phyloP scores from a whole-genome alignment of 2,329 filamentous ascomycete species.

The Chalara sp. region DNA sequence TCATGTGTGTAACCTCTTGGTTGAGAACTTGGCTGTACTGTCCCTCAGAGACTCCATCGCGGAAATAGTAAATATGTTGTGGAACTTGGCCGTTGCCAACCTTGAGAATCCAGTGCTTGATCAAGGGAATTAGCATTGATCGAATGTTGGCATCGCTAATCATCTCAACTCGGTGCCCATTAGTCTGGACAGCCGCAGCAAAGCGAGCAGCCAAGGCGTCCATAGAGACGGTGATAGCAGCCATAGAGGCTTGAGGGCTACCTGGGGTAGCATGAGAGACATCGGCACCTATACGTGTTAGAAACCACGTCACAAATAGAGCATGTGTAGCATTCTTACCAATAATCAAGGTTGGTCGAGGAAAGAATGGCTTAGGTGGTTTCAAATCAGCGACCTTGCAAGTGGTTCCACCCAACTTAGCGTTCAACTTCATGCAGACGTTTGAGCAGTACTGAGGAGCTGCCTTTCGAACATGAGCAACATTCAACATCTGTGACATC shows the following conservation, averaged over 20 bases:
- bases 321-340: constrained; percentile 29
- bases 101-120: constrained; percentile 55
- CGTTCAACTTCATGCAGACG: constrained; percentile 93
- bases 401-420: constrained; percentile 84
- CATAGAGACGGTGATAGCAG: constrained; percentile 77
- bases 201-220: constrained; percentile 70
- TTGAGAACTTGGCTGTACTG: constrained; percentile 77
- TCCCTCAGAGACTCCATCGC: constrained; percentile 85
- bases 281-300: constrained; percentile 83
- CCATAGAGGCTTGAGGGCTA: constrained; percentile 63
- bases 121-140: constrained; percentile 56
- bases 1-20: constrained; percentile 69
- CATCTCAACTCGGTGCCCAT: constrained; percentile 77
- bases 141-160: constrained; percentile 61
- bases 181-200: constrained; percentile 72
- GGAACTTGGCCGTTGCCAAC: constrained; percentile 50
- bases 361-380: constrained; percentile 31
- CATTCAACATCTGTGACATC: constrained; percentile 73
- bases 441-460: constrained; percentile 86
- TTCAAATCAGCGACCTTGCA: constrained; percentile 29
- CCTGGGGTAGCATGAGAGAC: constrained; percentile 79
- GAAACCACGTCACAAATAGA: background rate
- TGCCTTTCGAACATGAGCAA: constrained; percentile 59
- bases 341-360: constrained; percentile 68
- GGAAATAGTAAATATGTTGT: constrained; percentile 79